These are phyloP conservation scores for Diaporthe sp. DNA, from an alignment of 2,329 filamentous ascomycete genomes.

Conservation along the genomic window DNA sequence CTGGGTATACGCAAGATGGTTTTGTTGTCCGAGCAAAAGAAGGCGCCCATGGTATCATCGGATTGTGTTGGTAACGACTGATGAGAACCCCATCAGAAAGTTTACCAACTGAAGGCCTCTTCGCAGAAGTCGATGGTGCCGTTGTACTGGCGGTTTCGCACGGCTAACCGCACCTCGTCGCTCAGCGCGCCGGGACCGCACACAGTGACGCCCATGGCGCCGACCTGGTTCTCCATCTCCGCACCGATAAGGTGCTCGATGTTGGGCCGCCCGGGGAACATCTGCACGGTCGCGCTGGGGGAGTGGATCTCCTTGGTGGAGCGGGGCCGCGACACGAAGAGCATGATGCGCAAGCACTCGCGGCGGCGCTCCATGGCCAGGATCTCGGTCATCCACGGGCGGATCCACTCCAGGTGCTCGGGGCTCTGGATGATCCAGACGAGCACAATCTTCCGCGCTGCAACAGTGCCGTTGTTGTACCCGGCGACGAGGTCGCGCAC, in stretches of 20 bases:
- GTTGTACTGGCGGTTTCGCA: constrained; percentile 73
- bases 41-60: background rate
- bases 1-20: constrained; percentile 32
- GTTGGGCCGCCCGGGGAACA: constrained; percentile 86
- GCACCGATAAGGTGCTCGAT: constrained; percentile 79
- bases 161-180: constrained; percentile 80
- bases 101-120: constrained; percentile 78
- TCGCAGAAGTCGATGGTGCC: constrained; percentile 84
- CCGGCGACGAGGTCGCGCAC: constrained; percentile 80
- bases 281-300: constrained; percentile 82
- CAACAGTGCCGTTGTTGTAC: constrained; percentile 77
- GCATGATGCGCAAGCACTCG: constrained; percentile 81
- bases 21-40: constrained; percentile 1
- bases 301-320: constrained; percentile 87
- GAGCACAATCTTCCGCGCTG: constrained; percentile 79
- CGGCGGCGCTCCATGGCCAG: constrained; percentile 81
- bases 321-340: constrained; percentile 82
- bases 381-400: constrained; percentile 87
- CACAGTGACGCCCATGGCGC: constrained; percentile 80
- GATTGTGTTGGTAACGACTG: background rate
- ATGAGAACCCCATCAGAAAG: background rate
- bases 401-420: constrained; percentile 87
- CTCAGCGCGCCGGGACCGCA: constrained; percentile 82
- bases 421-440: constrained; percentile 86
- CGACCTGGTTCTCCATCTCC: constrained; percentile 81